These are phyloP conservation scores for Solanum virginianum DNA, from an alignment of 257 asterid species.

Conservation along the genomic window DNA sequence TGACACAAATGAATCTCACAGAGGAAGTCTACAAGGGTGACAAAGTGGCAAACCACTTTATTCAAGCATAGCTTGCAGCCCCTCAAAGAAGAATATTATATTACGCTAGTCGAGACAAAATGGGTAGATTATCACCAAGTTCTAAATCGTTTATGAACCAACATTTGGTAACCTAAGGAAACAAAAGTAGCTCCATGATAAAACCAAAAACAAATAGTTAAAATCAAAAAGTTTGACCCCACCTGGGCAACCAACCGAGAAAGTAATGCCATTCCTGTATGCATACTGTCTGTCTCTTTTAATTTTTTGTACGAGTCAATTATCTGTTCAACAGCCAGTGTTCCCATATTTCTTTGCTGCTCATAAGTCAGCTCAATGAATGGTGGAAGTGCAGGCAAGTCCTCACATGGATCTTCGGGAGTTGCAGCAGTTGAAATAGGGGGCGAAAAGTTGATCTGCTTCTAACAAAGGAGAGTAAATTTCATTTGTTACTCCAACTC, in stretches of 20 bases:
- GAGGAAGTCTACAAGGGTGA: neutral
- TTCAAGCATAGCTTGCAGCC: neutral
- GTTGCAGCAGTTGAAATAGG: constrained; percentile 29
- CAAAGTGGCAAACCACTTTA: neutral
- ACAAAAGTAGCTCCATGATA: constrained; percentile 2
- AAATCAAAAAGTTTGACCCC: constrained; percentile 10
- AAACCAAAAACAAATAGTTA: constrained; percentile 1
- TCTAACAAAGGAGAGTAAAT: constrained; percentile 73
- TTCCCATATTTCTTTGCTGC: constrained; percentile 38
- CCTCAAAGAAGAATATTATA: neutral
- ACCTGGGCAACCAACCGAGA: constrained; percentile 95
- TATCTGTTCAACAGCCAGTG: constrained; percentile 60
- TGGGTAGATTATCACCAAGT: neutral
- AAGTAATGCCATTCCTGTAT: constrained; percentile 70
- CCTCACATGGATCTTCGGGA: constrained; percentile 38
- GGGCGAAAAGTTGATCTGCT: constrained; percentile 42
- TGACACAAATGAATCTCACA: neutral
- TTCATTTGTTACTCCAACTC: constrained; percentile 37
- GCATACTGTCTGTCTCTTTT: constrained; percentile 42
- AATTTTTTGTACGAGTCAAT: constrained; percentile 50
- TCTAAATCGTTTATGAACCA: neutral
- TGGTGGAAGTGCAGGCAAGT: constrained; percentile 51
- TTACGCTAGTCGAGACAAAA: neutral
- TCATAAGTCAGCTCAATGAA: constrained; percentile 51
- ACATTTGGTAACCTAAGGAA: constrained; percentile 5